Percentiles rank a stretch among this genome's conserved stretches.
These are phyloP conservation scores for Kodamaea restingae DNA, from an alignment of 805 yeast species.

Conservation along the genomic window DNA sequence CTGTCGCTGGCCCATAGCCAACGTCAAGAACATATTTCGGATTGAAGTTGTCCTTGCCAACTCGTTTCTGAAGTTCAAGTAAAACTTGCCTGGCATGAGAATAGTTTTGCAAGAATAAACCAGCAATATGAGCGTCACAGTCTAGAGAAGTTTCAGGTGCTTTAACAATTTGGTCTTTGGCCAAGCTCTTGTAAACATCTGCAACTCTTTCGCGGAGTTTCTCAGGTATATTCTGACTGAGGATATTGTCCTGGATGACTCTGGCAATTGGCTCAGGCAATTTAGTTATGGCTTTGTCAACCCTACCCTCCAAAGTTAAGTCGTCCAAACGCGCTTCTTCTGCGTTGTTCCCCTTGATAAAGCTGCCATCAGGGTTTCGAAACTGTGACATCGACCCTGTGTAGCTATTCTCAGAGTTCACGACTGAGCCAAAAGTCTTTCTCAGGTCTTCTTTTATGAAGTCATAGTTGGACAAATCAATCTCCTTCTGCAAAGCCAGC, in stretches of 20 bases:
- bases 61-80: constrained; percentile 55
- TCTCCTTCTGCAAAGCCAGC: background rate
- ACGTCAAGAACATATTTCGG: constrained; percentile 73
- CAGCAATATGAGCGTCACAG: constrained; percentile 77
- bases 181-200: constrained; percentile 46
- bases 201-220: constrained; percentile 62
- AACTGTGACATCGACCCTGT: constrained; percentile 25
- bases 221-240: constrained; percentile 58
- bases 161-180: constrained; percentile 50
- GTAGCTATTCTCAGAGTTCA: constrained; percentile 3
- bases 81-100: constrained; percentile 65
- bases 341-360: constrained; percentile 40
- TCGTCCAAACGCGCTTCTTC: constrained; percentile 56
- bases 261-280: constrained; percentile 57
- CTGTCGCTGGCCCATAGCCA: constrained; percentile 90
- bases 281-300: constrained; percentile 46
- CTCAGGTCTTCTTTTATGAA: constrained; percentile 4
- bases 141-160: constrained; percentile 44
- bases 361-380: constrained; percentile 38
- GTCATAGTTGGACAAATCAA: constrained; percentile 6
- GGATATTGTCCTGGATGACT: constrained; percentile 60
- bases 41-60: constrained; percentile 47
- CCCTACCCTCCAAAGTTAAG: constrained; percentile 53
- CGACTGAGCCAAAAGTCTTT: constrained; percentile 7
- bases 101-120: constrained; percentile 77